A percentile compares a stretch with the other conserved stretches of the same genome.
phyloP scores from a whole-genome alignment of 2,329 filamentous ascomycete genomes.

The Purpureocillium lavendulum region DNA sequence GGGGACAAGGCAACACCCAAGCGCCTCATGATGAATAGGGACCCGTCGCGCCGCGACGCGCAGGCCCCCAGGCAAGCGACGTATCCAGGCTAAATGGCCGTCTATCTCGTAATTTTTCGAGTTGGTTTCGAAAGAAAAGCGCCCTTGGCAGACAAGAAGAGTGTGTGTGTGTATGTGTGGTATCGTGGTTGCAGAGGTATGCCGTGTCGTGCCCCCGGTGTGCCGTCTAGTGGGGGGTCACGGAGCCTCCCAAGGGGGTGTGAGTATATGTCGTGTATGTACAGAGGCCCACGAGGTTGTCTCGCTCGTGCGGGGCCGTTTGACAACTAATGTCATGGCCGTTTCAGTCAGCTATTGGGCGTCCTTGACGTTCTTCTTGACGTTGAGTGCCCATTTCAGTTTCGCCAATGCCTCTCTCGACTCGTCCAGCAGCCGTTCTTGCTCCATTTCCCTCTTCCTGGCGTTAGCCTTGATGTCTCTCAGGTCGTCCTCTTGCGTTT shows the following conservation, averaged over 20 bases:
- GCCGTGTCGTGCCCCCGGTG: no score
- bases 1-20: not conserved
- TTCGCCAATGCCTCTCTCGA: conserved; percentile 54
- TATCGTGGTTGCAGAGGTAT: not conserved
- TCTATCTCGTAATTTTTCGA: not conserved
- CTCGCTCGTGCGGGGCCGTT: no score
- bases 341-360: conserved; percentile 31
- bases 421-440: conserved; percentile 49
- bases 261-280: no score
- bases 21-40: not conserved
- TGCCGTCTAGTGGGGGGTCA: no score
- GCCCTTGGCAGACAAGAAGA: not conserved
- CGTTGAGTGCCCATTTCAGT: conserved; percentile 64
- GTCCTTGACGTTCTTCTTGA: conserved; percentile 52
- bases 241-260: no score
- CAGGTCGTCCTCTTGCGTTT: conserved; percentile 53
- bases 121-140: not conserved
- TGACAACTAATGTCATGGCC: no score
- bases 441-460: conserved; percentile 49
- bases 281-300: no score
- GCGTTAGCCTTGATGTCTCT: conserved; percentile 51
- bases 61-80: not conserved
- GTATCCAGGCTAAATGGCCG: not conserved
- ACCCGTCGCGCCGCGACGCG: no score
- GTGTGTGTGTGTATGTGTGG: not conserved